These are phyloP conservation scores for Scleroderma citrinum DNA, from an alignment of 768 basidiomycete genomes.

Conservation along the genomic window DNA sequence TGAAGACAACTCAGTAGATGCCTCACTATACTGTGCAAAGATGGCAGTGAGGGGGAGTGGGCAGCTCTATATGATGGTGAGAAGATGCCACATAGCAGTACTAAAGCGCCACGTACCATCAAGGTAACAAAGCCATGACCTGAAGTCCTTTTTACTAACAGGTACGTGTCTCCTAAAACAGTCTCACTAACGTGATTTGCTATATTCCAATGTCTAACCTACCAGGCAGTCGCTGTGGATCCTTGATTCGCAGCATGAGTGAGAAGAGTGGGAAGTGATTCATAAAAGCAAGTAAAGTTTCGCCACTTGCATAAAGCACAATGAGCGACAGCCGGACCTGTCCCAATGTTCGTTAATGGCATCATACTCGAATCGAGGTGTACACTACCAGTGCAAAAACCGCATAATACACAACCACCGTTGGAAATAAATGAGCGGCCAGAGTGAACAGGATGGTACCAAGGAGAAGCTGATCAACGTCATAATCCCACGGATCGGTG, in stretches of 20 bases:
- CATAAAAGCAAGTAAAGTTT: constrained; percentile 68
- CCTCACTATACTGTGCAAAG: constrained; percentile 53
- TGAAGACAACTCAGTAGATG: background rate
- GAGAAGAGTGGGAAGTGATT: constrained; percentile 93
- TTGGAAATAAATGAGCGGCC: constrained; percentile 76
- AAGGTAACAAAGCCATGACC: constrained; percentile 14
- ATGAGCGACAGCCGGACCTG: constrained; percentile 54
- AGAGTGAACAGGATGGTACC: constrained; percentile 88
- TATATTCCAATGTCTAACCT: constrained; percentile 1
- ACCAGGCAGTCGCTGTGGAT: constrained; percentile 82
- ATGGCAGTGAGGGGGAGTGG: constrained; percentile 45
- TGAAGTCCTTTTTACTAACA: constrained; percentile 22
- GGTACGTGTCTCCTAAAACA: constrained; percentile 22
- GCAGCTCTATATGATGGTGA: constrained; percentile 38
- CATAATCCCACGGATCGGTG: constrained; percentile 88
- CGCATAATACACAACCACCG: constrained; percentile 78
- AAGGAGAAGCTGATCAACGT: constrained; percentile 90
- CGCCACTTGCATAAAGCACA: constrained; percentile 53
- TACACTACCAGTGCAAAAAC: constrained; percentile 63
- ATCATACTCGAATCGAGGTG: background rate
- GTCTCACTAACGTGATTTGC: background rate
- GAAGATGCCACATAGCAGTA: background rate
- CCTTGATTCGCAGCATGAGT: constrained; percentile 76
- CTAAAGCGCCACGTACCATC: constrained; percentile 10
- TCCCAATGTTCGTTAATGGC: background rate